phyloP scores from a whole-genome alignment of 345 rosid species.

The Eucalyptus leucophloia region DNA sequence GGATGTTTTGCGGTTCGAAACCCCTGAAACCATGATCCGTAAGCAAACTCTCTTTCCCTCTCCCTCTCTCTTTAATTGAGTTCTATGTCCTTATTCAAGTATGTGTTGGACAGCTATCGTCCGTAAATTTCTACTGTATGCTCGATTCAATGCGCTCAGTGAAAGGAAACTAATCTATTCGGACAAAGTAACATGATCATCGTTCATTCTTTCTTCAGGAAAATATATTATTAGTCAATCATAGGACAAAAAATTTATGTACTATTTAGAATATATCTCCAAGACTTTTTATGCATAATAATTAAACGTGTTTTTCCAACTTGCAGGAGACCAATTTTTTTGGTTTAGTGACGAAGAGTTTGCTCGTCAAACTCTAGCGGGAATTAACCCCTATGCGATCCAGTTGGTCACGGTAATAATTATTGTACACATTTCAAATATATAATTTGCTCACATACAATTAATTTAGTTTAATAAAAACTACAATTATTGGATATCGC shows the following conservation, averaged over 20 bases:
- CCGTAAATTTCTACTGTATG: neutral
- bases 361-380: constrained; percentile 61
- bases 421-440: neutral
- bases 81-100: neutral
- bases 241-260: neutral
- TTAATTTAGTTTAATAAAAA: neutral
- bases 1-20: constrained; percentile 38
- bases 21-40: constrained; percentile 42
- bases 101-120: neutral
- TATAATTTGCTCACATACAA: neutral
- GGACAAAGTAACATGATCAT: neutral
- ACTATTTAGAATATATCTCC: neutral
- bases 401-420: constrained; percentile 38
- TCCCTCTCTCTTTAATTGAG: neutral
- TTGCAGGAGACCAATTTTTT: constrained; percentile 53
- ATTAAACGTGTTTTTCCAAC: neutral
- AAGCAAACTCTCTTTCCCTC: neutral
- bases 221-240: neutral
- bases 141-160: neutral
- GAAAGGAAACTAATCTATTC: neutral
- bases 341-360: constrained; percentile 85
- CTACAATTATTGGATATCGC: neutral
- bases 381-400: constrained; percentile 57
- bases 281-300: too few relatives aligned
- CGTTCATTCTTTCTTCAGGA: neutral